Evolutionary conservation across 768 basidiomycete species (phyloP), one percentile per base, ranked within the genome.

Genomic region (Termitomyces sp.): DNA sequence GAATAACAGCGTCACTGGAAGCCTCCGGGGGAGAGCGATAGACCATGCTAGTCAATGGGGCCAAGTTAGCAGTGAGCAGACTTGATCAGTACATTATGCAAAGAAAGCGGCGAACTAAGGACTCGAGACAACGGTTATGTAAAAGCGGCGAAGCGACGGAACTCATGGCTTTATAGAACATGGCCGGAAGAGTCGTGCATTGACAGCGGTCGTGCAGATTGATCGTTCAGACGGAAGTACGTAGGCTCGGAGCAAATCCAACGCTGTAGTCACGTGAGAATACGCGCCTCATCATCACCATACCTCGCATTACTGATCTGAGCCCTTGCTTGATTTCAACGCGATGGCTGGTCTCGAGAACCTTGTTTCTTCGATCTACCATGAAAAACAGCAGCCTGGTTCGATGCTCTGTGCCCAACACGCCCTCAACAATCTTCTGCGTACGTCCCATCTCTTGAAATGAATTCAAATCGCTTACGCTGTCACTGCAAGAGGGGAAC

Each of bases 361-460:
- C 28, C 75, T 92, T 10, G 61, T 75, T 12, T 67, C 75, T 8
- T 66, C 78, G 10, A 87, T 93, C 56, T 92, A 92, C 67, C 89
- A 91, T 69, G 90, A 93, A 66, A 80, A 68, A 59, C 91, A 94
- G 68, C 80, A 91, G 66, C 60, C 72, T 55, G 89, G 89, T 23
- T 91, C 89, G 2, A 89, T 89, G 82, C 79, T 93, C 30, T 94
- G 91, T 67, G 91, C 91, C 12, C 91, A 93, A 66, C 89, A 94
- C 71, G 89, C 91, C 8, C 76, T 94, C 32, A 94, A 93, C 67
- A 81, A 82, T 17, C 75, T 94, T 19, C 76, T 93, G 30, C 91
- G 91, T 92, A 63, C 60, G 86, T 78, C 41, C 54, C 39, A 46
- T 51, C 21, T 41, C 16, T 55, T 55, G 43, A 49, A 52, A 54